Evolutionary conservation across 768 basidiomycete genomes (phyloP), one percentile per base, ranked within the genome.

Genomic region (Sistotremastrum suecicum): DNA sequence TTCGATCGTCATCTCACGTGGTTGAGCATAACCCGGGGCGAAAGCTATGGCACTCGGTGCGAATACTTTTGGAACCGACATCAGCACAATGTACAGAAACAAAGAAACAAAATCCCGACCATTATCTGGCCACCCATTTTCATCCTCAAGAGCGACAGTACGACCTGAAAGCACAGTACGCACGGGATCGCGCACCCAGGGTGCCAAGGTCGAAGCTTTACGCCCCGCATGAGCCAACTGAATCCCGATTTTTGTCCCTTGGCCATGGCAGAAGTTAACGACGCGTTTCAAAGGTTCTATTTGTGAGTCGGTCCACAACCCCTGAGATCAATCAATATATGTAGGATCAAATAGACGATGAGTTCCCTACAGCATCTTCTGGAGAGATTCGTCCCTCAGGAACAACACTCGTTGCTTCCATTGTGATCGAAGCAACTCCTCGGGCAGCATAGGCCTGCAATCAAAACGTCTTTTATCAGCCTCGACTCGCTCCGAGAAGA

Each of bases 381-480:
- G 84, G 81, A 1, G 82, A 75, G 48, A 88, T 84, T 37, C 83
- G 73, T 2, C 78, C 82, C 59, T 87, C 82, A 0, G 83, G 79
- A 0, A 80, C 68, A 20, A 83, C 75, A 11, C 79, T 67, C 3
- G 81, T 79, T 0, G 85, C 87, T 60, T 91, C 87, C 49, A 85
- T 67, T 50, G 70, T 72, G 49, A 88, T 76, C 5, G 71, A 72
- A 1, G 78, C 82, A 2, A 73, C 75, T 7, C 88, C 85, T 38
- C 85, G 71, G 7, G 78, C 71, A 7, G 83, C 83, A 52, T 78
- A 74, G 1, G 70, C 71, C 74, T 76, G 47, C 8, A 20, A 20
- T 20, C 48, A 29, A 20, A 20, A 20, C 20, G 20, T 20, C 20
- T 20, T 20, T 20, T 20, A 20, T 20, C 20, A 20, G 20, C 20